These are phyloP conservation scores for Elsinoe fawcettii DNA, from an alignment of 2,329 filamentous ascomycete species.

Conservation along the genomic window DNA sequence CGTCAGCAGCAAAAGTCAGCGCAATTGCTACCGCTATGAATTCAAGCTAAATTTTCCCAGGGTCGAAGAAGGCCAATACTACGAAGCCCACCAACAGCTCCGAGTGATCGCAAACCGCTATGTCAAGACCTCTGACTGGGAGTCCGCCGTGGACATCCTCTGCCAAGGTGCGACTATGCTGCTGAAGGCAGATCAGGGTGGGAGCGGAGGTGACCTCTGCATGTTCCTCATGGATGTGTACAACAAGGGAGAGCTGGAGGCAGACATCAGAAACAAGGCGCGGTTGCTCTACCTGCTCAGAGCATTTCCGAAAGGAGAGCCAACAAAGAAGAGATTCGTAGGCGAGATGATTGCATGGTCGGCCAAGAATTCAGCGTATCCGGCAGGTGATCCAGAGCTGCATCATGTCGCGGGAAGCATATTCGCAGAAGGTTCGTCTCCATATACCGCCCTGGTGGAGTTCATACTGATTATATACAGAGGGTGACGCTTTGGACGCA, in stretches of 20 bases:
- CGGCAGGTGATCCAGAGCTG: conserved; percentile 85
- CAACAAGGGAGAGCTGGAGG: conserved; percentile 72
- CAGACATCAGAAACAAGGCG: conserved; percentile 65
- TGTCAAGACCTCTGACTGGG: conserved; percentile 78
- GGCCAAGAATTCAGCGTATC: conserved; percentile 73
- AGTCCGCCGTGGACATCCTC: conserved; percentile 78
- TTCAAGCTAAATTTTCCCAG: conserved; percentile 30
- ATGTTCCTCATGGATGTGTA: conserved; percentile 86
- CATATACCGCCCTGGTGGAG: neutral
- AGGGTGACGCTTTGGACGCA: conserved; percentile 86
- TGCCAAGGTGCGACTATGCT: conserved; percentile 76
- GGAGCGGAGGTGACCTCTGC: conserved; percentile 83
- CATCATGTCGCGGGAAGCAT: conserved; percentile 85
- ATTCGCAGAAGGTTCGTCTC: conserved; percentile 63
- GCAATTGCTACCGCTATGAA: conserved; percentile 18
- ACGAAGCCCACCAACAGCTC: conserved; percentile 97
- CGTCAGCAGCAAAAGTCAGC: conserved; percentile 79
- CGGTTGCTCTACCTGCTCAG: conserved; percentile 69
- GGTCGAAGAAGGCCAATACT: conserved; percentile 85
- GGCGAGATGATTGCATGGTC: conserved; percentile 87
- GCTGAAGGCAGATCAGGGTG: conserved; percentile 85
- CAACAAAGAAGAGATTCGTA: conserved; percentile 87
- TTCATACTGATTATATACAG: conserved; percentile 29
- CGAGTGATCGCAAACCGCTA: conserved; percentile 91
- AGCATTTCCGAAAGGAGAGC: conserved; percentile 74